Conservation (phyloP, 225 moss, liverwort and hornwort genomes). For the Antitrichia curtipendula region DNA sequence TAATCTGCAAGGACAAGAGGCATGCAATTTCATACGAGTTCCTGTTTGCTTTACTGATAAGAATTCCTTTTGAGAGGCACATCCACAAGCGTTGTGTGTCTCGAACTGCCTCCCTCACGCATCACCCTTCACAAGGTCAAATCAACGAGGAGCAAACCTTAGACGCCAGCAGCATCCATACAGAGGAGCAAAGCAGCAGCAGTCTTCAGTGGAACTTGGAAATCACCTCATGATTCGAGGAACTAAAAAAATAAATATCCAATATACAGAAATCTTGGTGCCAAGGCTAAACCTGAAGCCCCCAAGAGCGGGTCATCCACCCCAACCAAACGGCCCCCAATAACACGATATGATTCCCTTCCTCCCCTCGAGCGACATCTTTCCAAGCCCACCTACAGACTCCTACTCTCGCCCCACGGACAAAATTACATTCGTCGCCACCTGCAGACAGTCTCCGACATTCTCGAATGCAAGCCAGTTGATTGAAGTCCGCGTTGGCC, state of each 20-base stretch:
- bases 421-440: constrained; percentile 23
- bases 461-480: not conserved
- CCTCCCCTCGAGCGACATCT: not conserved
- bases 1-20: not conserved
- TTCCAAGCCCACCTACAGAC: constrained; percentile 15
- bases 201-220: not conserved
- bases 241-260: constrained; percentile 31
- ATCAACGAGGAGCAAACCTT: not conserved
- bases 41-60: not conserved
- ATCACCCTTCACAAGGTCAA: not conserved
- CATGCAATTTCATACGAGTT: not conserved
- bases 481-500: not conserved
- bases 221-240: constrained; percentile 41
- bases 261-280: constrained; percentile 41
- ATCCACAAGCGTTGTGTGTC: not conserved
- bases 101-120: not conserved
- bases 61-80: not conserved
- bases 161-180: not conserved
- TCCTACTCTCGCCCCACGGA: not conserved
- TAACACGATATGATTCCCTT: not conserved
- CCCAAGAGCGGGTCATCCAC: constrained; percentile 15
- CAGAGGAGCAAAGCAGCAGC: not conserved
- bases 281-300: not conserved
- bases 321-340: not conserved
- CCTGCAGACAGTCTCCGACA: constrained; percentile 10